phyloP scores from a whole-genome alignment of 345 rosid genomes.

The Arabis alpina region DNA sequence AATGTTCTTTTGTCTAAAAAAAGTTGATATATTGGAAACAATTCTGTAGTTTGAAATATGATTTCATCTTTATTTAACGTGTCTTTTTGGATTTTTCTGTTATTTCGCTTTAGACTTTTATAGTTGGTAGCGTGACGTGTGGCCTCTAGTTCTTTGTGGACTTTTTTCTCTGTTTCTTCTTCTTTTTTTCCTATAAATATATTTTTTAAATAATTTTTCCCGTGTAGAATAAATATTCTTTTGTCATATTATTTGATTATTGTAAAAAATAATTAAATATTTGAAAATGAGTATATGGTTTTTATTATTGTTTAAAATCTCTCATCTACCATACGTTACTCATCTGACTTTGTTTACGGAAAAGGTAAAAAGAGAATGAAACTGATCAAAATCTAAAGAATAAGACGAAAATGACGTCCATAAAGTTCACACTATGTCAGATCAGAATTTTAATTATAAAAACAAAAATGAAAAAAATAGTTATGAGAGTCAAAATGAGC shows the following conservation, averaged over 20 bases:
- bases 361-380: conserved; percentile 38
- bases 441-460: conserved; percentile 1
- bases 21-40: conserved; percentile 9
- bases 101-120: conserved; percentile 30
- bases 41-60: conserved; percentile 13
- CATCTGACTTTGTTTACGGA: conserved; percentile 30
- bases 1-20: neutral
- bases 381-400: conserved; percentile 40
- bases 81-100: conserved; percentile 39
- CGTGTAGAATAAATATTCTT: neutral
- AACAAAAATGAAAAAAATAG: conserved; percentile 3
- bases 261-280: neutral
- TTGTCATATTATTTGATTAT: neutral
- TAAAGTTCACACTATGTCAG: conserved; percentile 35
- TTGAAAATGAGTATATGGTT: neutral
- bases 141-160: conserved; percentile 32
- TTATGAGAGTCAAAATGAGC: conserved; percentile 29
- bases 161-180: conserved; percentile 26
- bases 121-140: conserved; percentile 34
- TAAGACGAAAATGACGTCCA: conserved; percentile 42
- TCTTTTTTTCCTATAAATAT: neutral
- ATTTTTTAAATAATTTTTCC: neutral
- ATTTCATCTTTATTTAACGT: conserved; percentile 10
- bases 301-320: conserved; percentile 8
- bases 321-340: conserved; percentile 31